Evolutionary conservation across 805 yeast genomes (phyloP).

Genomic region (Kuraishia capsulata): DNA sequence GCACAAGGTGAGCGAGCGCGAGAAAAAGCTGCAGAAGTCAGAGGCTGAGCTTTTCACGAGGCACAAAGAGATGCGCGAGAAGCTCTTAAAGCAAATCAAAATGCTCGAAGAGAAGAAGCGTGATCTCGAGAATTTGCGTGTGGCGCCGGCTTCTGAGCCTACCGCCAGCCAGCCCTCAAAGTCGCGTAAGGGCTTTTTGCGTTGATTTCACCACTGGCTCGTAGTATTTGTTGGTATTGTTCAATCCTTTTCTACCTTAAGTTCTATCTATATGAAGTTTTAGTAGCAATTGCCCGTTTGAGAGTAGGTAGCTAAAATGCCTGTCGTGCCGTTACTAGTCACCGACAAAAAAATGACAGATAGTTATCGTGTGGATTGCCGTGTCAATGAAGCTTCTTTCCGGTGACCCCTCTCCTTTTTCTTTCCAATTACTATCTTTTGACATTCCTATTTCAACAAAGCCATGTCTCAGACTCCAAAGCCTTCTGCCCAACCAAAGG

Average conservation of each 20-base stretch:
- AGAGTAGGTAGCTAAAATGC: no score
- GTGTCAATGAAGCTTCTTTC: no score
- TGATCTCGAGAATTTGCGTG: conserved; percentile 56
- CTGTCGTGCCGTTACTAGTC: no score
- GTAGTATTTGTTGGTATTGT: no score
- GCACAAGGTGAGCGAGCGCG: conserved; percentile 93
- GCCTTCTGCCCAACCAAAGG: no score
- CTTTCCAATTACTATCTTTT: background rate
- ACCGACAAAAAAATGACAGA: no score
- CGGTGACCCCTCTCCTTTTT: background rate
- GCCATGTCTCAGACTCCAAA: background rate
- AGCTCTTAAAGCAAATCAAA: conserved; percentile 78
- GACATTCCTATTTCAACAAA: background rate
- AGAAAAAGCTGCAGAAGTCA: conserved; percentile 90
- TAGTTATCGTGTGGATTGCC: no score
- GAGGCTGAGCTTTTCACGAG: conserved; percentile 93
- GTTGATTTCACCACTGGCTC: no score
- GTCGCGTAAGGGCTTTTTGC: conserved; percentile 75
- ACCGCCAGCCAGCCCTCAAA: conserved; percentile 36
- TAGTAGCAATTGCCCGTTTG: no score
- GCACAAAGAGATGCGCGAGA: conserved; percentile 96
- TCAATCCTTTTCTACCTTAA: no score
- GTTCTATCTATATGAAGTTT: background rate
- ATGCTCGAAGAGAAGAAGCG: conserved; percentile 86
- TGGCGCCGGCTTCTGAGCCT: conserved; percentile 27